Base-by-base conservation (phyloP, 768 basidiomycete species). In the Kwoniella newhampshirensis region DNA sequence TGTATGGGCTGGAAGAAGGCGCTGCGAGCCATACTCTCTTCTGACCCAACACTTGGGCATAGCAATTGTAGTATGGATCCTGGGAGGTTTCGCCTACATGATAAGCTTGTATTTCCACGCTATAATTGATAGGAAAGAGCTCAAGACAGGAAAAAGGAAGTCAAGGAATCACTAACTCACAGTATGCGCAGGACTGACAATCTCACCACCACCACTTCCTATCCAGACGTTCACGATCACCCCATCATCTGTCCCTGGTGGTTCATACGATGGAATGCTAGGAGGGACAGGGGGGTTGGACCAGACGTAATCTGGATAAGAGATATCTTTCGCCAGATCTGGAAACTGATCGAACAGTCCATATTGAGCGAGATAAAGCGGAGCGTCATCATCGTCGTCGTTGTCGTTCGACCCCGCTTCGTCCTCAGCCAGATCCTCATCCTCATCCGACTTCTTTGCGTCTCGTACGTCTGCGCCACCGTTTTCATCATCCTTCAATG, bases 31-130 rank as follows among this genome's bases (percentile, higher is more conserved):
- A 97, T 21, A 98, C 83, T 5, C 86, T 88, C 78, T 98, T 98
- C 26, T 80, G 77, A 25, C 96, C 94, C 13, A 89, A 86, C 5
- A 96, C 82, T 79, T 98, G 96, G 0, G 86, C 85, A 74, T 89
- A 98, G 60, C 87, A 82, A 74, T 99, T 99, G 78, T 84, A 89
- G 77, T 86, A 96, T 2, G 93, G 93, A 70, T 99, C 94, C 91
- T 94, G 57, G 11, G 42, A 25, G 52, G 8, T 5, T 6, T 6
- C 32, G n/a, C 32, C 6, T 32, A 32, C 32, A 32, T 32, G n/a
- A n/a, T n/a, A n/a, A n/a, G n/a, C n/a, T n/a, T n/a, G n/a, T n/a
- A n/a, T n/a, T n/a, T n/a, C n/a, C n/a, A n/a, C n/a, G n/a, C n/a
- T n/a, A n/a, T n/a, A n/a, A n/a, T n/a, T n/a, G n/a, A n/a, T n/a